Evolutionary conservation across 805 yeast species (phyloP).

Genomic region (Candida qinlingensis): DNA sequence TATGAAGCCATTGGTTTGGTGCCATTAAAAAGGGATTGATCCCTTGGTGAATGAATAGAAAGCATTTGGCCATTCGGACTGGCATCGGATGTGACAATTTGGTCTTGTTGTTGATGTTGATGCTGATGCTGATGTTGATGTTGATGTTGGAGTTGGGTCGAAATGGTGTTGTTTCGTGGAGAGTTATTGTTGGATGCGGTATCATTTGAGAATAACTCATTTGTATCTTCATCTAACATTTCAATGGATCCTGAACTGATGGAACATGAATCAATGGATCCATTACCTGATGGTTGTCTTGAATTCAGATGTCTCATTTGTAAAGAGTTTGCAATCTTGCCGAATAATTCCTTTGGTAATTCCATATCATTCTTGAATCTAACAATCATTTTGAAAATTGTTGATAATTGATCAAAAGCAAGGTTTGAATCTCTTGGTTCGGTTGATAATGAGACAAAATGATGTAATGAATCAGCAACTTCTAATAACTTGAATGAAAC

Average conservation of each 20-base stretch:
- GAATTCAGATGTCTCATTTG: constrained; percentile 9
- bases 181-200: background rate
- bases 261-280: background rate
- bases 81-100: background rate
- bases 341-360: constrained; percentile 12
- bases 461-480: constrained; percentile 21
- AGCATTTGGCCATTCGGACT: background rate
- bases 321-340: constrained; percentile 14
- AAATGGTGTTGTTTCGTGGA: background rate
- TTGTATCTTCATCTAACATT: background rate
- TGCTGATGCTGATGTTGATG: background rate
- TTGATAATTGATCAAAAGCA: constrained; percentile 17
- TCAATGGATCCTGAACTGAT: background rate
- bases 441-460: constrained; percentile 14
- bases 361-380: constrained; percentile 19
- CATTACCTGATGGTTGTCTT: constrained; percentile 1
- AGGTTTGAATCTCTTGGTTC: constrained; percentile 8
- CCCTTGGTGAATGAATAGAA: background rate
- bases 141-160: background rate
- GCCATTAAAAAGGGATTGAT: background rate
- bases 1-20: constrained; percentile 1
- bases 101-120: background rate
- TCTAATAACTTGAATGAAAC: constrained; percentile 19
- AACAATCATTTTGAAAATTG: constrained; percentile 16
- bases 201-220: background rate